A percentile compares a stretch with the other conserved stretches of the same genome.
phyloP scores from a whole-genome alignment of 257 asterid species.

The Solanum ahanhuiri region DNA sequence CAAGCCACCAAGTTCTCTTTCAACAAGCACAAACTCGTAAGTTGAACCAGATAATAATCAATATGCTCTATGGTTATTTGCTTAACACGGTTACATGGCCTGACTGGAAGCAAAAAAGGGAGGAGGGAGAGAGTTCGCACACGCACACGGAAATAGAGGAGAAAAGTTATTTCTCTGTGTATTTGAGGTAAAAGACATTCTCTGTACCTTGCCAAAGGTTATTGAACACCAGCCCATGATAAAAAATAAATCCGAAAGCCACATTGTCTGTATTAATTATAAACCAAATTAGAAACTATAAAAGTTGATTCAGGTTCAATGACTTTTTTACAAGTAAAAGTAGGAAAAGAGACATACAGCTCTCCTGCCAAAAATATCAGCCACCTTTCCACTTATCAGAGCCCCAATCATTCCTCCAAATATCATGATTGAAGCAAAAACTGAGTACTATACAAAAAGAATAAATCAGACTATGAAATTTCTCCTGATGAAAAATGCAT shows the following conservation, averaged over 20 bases:
- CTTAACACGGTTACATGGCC: neutral
- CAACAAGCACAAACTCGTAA: neutral
- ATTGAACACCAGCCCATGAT: slow-evolving; percentile 15
- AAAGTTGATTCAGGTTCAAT: neutral
- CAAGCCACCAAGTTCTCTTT: slow-evolving; percentile 19
- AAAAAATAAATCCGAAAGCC: slow-evolving; percentile 4
- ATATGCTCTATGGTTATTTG: neutral
- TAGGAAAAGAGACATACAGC: slow-evolving; percentile 4
- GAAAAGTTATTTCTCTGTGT: neutral
- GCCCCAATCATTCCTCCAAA: slow-evolving; percentile 23
- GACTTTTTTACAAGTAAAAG: neutral
- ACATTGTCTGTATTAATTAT: slow-evolving; percentile 4
- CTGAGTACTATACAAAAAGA: slow-evolving; percentile 9
- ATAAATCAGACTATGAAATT: neutral
- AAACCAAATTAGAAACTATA: neutral
- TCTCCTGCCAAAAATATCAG: slow-evolving; percentile 17
- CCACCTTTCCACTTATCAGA: slow-evolving; percentile 12
- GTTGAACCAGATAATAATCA: neutral
- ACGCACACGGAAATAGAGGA: neutral
- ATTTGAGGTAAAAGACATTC: neutral
- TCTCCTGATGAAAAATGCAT: neutral
- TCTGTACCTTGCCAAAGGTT: slow-evolving; percentile 13
- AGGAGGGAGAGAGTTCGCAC: neutral
- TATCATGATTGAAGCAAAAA: slow-evolving; percentile 14
- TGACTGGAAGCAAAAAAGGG: neutral